phyloP scores from a whole-genome alignment of 2,329 filamentous ascomycete genomes.

The Fusarium phyllophilum region DNA sequence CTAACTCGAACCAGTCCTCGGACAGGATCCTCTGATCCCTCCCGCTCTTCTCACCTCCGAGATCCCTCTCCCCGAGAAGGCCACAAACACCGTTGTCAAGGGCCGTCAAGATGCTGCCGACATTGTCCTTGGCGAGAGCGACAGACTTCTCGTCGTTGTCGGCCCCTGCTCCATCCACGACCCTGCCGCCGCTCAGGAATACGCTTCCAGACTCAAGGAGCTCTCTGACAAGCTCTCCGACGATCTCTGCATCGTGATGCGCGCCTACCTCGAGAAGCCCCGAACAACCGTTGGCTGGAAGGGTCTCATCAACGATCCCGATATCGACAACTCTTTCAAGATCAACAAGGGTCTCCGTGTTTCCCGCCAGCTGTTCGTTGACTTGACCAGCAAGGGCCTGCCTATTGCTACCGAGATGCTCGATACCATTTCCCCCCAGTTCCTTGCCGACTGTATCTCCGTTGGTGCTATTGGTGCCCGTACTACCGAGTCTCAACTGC shows the following conservation, averaged over 20 bases:
- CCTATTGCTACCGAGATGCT: conserved; percentile 98
- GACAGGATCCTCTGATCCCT: conserved; percentile 92
- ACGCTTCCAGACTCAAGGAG: conserved; percentile 80
- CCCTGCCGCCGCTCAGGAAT: conserved; percentile 86
- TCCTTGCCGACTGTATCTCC: conserved; percentile 94
- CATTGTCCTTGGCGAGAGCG: conserved; percentile 81
- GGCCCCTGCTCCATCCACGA: conserved; percentile 99
- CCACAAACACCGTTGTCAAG: conserved; percentile 75
- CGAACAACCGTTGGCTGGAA: conserved; percentile 99
- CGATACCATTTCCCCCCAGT: conserved; percentile 98
- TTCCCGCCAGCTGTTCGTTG: conserved; percentile 91
- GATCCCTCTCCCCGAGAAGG: conserved; percentile 74
- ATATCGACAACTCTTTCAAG: conserved; percentile 96
- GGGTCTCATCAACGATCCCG: conserved; percentile 97
- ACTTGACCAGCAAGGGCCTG: conserved; percentile 87
- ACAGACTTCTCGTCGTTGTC: conserved; percentile 92
- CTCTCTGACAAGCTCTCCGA: conserved; percentile 82
- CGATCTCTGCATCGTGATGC: conserved; percentile 95
- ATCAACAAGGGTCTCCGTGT: conserved; percentile 98
- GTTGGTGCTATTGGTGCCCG: conserved; percentile 95
- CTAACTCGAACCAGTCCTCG: conserved; percentile 73
- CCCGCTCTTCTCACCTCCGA: conserved; percentile 88
- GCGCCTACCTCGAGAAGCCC: conserved; percentile 98
- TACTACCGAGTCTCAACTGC: conserved; percentile 95
- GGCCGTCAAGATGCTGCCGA: conserved; percentile 75